Evolutionary conservation across 2,329 filamentous ascomycete genomes (phyloP), one percentile per base, ranked within the genome.

Genomic region (Pseudogymnoascus sp.): DNA sequence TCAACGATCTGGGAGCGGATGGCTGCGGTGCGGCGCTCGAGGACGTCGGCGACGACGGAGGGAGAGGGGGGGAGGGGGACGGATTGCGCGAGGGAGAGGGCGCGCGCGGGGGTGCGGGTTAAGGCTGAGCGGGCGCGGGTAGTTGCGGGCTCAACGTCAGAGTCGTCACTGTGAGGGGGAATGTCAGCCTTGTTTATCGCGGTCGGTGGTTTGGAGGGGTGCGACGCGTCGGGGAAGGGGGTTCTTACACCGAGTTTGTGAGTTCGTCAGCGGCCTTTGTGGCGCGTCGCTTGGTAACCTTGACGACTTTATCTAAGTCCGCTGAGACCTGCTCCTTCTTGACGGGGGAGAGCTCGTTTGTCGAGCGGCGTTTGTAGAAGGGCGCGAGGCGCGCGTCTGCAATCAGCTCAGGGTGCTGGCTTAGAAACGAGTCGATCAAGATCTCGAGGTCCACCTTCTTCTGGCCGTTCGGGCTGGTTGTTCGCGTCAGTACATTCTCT

Each of bases 401-500:
- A 62, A 82, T 80, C 73, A 90, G 88, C 66, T 80, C 81, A 67
- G 84, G 80, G 78, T 96, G 89, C 67, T 83, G 80, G 68, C 85
- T 81, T 53, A 96, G 83, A 76, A 86, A 87, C 57, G 87, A 82
- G 70, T 96, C 89, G 67, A 96, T 84, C 50, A 83, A 83, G 65
- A 82, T 75, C 72, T 93, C 90, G 65, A 97, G 84, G 60, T 96
- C 91, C 67, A 82, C 80, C 77, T 96, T 96, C 75, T 88, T 89
- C 67, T 88, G 78, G 64, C 82, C 80, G 68, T 90, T 86, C 72
- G 84, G 87, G 72, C 89, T 93, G 72, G 67, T 68, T 67, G 68
- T 60, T 61, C 61, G 66, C 66, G 64, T 71, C 62, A 67, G 60
- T 57, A 44, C 26, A 62, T 62, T 66, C 19, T 61, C 17, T 42